phyloP scores from a whole-genome alignment of 1,139 yeast genomes.

The Lizanozyma gosingica region DNA sequence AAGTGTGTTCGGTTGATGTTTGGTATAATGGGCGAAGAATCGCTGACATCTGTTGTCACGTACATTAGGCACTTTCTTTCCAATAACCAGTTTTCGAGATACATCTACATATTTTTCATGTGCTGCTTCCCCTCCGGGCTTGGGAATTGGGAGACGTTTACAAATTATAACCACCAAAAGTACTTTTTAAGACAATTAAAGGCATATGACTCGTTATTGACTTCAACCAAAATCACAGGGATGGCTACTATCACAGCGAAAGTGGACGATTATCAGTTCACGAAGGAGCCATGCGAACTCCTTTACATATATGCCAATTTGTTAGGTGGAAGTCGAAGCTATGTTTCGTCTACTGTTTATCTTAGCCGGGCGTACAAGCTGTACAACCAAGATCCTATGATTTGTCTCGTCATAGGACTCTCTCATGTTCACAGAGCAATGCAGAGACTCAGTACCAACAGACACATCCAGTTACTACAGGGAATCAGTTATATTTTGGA shows the following conservation, averaged over 20 bases:
- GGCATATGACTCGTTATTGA: slow-evolving; percentile 65
- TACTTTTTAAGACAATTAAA: slow-evolving; percentile 82
- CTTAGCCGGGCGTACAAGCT: slow-evolving; percentile 53
- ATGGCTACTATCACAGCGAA: slow-evolving; percentile 62
- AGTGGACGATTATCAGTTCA: slow-evolving; percentile 27
- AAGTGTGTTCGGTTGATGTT: slow-evolving; percentile 59
- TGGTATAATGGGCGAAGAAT: slow-evolving; percentile 48
- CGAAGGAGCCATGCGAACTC: slow-evolving; percentile 58
- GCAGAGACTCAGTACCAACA: slow-evolving; percentile 78
- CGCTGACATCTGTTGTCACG: slow-evolving; percentile 38
- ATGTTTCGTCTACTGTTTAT: slow-evolving; percentile 68
- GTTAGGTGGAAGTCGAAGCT: slow-evolving; percentile 75
- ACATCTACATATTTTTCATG: slow-evolving; percentile 56
- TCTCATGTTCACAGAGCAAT: slow-evolving; percentile 87
- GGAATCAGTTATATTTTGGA: slow-evolving; percentile 74
- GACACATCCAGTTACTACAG: slow-evolving; percentile 82
- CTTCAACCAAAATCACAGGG: slow-evolving; percentile 51
- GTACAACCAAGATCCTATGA: slow-evolving; percentile 67
- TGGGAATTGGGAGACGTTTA: slow-evolving; percentile 49
- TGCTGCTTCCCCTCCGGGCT: slow-evolving; percentile 60
- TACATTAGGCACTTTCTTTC: slow-evolving; percentile 56
- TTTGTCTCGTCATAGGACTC: slow-evolving; percentile 65
- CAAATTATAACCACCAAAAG: slow-evolving; percentile 80
- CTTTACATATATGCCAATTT: slow-evolving; percentile 72
- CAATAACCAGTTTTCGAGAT: slow-evolving; percentile 67